Evolutionary conservation across 805 yeast species (phyloP), one percentile per base, ranked within the genome.

Genomic region (Scheffersomyces lignosus): DNA sequence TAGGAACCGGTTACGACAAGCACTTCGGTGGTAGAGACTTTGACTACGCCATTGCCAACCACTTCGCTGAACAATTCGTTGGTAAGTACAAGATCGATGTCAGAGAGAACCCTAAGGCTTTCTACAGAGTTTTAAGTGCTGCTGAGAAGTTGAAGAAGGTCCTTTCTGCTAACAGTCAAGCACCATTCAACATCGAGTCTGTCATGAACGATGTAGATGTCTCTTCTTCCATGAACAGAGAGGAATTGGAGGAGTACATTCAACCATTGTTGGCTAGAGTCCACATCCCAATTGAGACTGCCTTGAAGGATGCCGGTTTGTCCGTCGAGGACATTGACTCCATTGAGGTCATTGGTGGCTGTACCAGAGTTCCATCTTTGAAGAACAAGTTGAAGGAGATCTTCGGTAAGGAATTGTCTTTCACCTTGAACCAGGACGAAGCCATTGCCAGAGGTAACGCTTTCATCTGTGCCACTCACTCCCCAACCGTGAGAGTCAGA

Each of bases 391-490:
- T 93, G 53, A 52, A 84, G 52, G 86, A 83, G 60, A 75, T 86
- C 49, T 88, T 93, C 63, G 58, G 44, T 14, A 87, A 87, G 64
- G 49, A 45, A 55, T 75, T 93, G 62, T 87, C 96, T 27, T 85
- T 86, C 75, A 95, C 98, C 53, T 80, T 95, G 71, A 93, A 93
- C 79, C 97, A 90, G 74, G 99, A 93, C 64, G 99, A 93, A 78
- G 96, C 99, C 47, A 85, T 91, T 64, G 98, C 99, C 39, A 87
- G 91, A 70, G 99, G 99, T 75, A 95, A 96, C 56, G 96, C 99
- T 33, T 93, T 93, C 71, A 86, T 93, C 59, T 93, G 99, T 70
- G 99, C 99, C 52, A 87, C 89, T 73, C 98, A 90, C 77, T 91
- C 98, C 24, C 99, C 99, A 70, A 90, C 97, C 49, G 81, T 93